Evolutionary conservation across 192 early-diverging fungal genomes (phyloP).

Genomic region (Borealophlyctis nickersoniae): DNA sequence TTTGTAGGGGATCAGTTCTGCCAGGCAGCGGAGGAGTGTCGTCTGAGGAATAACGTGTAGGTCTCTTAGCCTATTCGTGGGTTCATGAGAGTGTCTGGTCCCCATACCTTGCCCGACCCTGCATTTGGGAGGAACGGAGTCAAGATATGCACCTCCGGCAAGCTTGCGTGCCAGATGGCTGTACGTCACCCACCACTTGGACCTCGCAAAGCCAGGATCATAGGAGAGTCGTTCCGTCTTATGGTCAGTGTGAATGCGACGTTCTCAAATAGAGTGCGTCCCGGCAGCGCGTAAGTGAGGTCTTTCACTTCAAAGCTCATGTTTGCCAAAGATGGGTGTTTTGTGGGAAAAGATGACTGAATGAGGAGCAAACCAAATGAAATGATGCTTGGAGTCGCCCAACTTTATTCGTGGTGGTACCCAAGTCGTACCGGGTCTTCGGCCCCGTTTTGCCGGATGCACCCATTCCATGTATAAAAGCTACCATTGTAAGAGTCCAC

Average conservation of each 20-base stretch:
- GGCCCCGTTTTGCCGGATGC: too few species aligned
- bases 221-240: neutral
- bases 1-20: constrained; percentile 66
- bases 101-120: neutral
- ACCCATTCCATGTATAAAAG: too few species aligned
- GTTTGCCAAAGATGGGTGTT: neutral
- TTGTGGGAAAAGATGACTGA: too few species aligned
- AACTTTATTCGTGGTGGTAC: too few species aligned
- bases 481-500: too few species aligned
- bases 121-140: neutral
- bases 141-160: neutral
- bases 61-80: neutral
- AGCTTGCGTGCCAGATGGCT: neutral
- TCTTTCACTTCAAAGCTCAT: neutral
- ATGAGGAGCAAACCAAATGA: too few species aligned
- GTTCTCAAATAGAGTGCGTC: neutral
- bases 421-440: too few species aligned
- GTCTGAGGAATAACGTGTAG: constrained; percentile 51
- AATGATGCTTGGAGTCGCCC: too few species aligned
- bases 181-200: neutral
- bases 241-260: neutral
- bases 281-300: neutral
- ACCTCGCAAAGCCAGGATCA: neutral
- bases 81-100: neutral
- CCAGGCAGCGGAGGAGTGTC: constrained; percentile 79